Conservation (phyloP, 306 rosid species). For the Elaeagnus macrophylla region DNA sequence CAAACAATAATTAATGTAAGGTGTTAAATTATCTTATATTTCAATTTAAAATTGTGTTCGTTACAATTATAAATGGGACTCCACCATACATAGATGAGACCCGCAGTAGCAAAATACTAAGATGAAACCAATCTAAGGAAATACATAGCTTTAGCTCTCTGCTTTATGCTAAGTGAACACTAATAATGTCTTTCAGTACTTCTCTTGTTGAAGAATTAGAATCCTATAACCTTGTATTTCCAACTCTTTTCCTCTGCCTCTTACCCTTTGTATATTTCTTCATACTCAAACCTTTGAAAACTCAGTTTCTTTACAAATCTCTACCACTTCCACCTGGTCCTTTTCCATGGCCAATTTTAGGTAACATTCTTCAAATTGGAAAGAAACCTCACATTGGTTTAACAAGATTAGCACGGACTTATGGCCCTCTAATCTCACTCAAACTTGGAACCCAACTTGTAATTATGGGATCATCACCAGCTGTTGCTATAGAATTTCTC, state of each 20-base stretch:
- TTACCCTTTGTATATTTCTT: neutral
- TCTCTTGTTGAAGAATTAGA: neutral
- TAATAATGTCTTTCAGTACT: neutral
- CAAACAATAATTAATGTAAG: no score
- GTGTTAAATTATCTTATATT: no score
- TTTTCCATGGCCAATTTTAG: conserved; percentile 18
- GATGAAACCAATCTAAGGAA: no score
- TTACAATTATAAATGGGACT: no score
- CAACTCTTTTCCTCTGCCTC: neutral
- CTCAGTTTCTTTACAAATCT: neutral
- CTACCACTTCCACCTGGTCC: conserved; percentile 17
- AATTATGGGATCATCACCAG: conserved; percentile 4
- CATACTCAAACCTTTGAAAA: neutral
- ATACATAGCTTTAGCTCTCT: no score
- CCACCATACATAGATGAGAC: no score
- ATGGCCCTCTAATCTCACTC: conserved; percentile 15
- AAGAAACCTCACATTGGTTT: neutral
- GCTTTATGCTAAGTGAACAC: neutral
- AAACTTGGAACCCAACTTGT: conserved; percentile 13
- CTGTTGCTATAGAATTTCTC: conserved; percentile 15
- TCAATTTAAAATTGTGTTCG: no score
- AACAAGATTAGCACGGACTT: neutral
- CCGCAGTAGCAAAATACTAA: no score
- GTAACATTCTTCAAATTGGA: conserved; percentile 10
- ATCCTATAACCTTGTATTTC: neutral